Base-by-base conservation (phyloP, 176 grass and related monocot genomes). In the Carex kokanica region DNA sequence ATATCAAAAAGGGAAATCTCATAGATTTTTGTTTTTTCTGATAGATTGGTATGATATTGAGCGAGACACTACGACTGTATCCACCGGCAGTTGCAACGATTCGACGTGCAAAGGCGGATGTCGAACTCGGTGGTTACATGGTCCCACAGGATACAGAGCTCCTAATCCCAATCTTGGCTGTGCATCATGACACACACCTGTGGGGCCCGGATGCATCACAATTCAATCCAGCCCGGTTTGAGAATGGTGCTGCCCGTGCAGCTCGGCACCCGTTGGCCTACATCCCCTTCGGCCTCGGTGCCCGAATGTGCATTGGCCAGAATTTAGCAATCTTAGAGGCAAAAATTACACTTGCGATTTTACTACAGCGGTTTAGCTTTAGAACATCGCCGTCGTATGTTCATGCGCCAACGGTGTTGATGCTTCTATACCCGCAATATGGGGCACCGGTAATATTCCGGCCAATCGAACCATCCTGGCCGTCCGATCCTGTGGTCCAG, bases 81-180 rank as follows among this genome's bases (percentile, higher is more conserved):
- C 94, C 92, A 8, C 94, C 94, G 45, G 92, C 92, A 5, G 94
- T 94, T 21, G 94, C 94, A 4, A 94, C 90, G 2, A 97, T 97
- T 84, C 85, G 94, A 3, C 82, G 90, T 2, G 86, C 91, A n/a
- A 97, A 90, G 85, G 61, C 13, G 0, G 94, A 92, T 31, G 86
- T 97, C 1, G 90, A 31, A 60, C 79, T 97, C 0, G 85, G 91
- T 16, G 90, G 90, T 27, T 86, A 86, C 88, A 72, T 69, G 80
- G 79, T 97, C 31, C 94, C 94, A 0, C 85, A 78, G 16, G 94
- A 89, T 49, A 97, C 84, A 49, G 94, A 97, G 84, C 56, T 97
- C 0, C 91, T 97, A 2, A 77, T 97, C 56, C 91, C 94, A 52
- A 97, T 94, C 84, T 91, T 97, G 82, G 94, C 91, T 8, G 74